Evolutionary conservation across 345 rosid genomes (phyloP).

Genomic region (Eucalyptus viminalis): DNA sequence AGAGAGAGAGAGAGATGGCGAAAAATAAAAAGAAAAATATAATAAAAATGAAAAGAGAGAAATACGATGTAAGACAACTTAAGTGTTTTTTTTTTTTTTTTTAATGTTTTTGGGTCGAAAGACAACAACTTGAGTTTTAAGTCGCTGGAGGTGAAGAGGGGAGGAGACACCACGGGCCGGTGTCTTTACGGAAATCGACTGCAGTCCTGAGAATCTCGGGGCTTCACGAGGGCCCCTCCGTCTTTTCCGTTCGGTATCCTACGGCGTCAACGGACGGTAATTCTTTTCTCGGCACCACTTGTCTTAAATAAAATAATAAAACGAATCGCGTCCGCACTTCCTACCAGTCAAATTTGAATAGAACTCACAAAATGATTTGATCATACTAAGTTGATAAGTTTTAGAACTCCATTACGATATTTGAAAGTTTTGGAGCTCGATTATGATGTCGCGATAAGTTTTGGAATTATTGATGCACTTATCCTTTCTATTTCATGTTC

Average conservation of each 20-base stretch:
- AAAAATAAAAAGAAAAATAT: not conserved
- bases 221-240: not conserved
- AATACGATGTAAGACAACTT: too few relatives aligned
- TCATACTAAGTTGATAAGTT: fast-evolving
- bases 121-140: not conserved
- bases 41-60: not conserved
- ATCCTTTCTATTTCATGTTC: too few relatives aligned
- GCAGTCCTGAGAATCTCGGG: not conserved
- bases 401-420: fast-evolving
- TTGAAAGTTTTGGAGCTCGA: too few relatives aligned
- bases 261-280: not conserved
- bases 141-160: not conserved
- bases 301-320: not conserved
- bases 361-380: too few relatives aligned
- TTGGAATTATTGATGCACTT: too few relatives aligned
- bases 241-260: not conserved
- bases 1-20: not conserved
- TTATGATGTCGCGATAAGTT: too few relatives aligned
- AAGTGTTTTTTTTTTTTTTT: too few relatives aligned
- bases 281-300: not conserved
- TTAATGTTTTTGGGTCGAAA: too few relatives aligned
- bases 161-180: not conserved
- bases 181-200: not conserved
- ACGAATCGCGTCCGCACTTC: not conserved
- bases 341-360: too few relatives aligned